A percentile compares a stretch with the other conserved stretches of the same genome.
Evolutionary conservation across 2,329 filamentous ascomycete genomes (phyloP).

Genomic region (Penicillium thymicola): DNA sequence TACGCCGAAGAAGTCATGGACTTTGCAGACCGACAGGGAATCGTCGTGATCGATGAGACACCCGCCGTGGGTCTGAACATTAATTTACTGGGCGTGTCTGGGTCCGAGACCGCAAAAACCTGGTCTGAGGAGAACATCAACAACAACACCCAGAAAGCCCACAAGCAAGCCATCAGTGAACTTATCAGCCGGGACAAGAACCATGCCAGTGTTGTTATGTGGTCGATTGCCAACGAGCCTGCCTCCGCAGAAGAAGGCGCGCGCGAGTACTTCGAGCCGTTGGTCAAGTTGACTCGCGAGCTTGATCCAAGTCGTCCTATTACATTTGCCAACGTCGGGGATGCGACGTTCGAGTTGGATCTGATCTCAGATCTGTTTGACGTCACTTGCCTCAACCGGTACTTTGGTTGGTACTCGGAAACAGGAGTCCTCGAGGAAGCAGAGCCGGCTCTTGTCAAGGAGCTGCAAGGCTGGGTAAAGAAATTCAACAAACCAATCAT

Average conservation of each 20-base stretch:
- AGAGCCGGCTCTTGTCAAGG: constrained; percentile 21
- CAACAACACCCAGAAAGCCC: constrained; percentile 11
- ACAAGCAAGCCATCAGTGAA: constrained; percentile 23
- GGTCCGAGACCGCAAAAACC: no score
- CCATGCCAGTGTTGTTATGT: constrained; percentile 27
- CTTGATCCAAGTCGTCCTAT: constrained; percentile 28
- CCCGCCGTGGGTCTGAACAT: no score
- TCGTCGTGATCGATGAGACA: no score
- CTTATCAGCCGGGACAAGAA: constrained; percentile 28
- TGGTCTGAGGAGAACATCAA: neutral
- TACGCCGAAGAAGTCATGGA: constrained; percentile 31
- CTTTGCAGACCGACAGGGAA: constrained; percentile 28
- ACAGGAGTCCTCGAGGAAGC: constrained; percentile 24
- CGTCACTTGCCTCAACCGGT: constrained; percentile 29
- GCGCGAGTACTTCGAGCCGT: constrained; percentile 26
- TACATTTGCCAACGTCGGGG: constrained; percentile 23
- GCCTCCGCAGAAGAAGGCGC: constrained; percentile 20
- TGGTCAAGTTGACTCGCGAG: constrained; percentile 19
- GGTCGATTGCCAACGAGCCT: constrained; percentile 24
- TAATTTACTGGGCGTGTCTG: no score
- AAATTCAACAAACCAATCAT: constrained; percentile 30
- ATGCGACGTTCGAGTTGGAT: constrained; percentile 6
- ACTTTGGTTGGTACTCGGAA: constrained; percentile 29
- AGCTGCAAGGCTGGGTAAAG: constrained; percentile 22
- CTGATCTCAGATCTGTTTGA: constrained; percentile 27